These are phyloP conservation scores for Primulina eburnea DNA, from an alignment of 257 asterid genomes.

Conservation along the genomic window DNA sequence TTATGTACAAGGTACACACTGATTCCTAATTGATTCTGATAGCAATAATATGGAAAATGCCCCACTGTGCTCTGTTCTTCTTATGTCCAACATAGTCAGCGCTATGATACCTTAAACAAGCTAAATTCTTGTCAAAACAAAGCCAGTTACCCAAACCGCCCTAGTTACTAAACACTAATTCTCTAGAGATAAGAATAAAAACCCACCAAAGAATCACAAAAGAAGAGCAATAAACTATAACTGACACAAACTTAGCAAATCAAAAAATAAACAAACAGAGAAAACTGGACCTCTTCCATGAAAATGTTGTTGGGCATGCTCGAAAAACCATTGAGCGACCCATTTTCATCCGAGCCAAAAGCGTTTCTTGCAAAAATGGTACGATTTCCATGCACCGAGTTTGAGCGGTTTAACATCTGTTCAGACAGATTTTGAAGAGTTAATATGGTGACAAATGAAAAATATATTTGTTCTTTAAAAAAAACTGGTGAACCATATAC, in stretches of 20 bases:
- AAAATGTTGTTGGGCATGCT: slow-evolving; percentile 51
- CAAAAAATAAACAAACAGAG: slow-evolving; percentile 4
- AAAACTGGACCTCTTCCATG: slow-evolving; percentile 69
- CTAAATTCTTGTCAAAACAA: background rate
- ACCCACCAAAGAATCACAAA: slow-evolving; percentile 8
- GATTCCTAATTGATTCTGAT: too few species aligned
- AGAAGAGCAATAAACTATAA: background rate
- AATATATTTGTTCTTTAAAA: background rate
- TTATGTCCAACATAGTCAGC: background rate
- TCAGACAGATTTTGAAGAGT: slow-evolving; percentile 14
- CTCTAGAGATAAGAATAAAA: slow-evolving; percentile 4
- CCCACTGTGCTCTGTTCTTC: too few species aligned
- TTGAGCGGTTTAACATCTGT: slow-evolving; percentile 53
- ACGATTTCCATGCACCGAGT: slow-evolving; percentile 34
- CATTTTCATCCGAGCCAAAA: slow-evolving; percentile 50
- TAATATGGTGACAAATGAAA: slow-evolving; percentile 16
- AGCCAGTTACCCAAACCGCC: background rate
- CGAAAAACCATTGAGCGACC: slow-evolving; percentile 41
- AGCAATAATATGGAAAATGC: too few species aligned
- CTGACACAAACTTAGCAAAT: background rate
- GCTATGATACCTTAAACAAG: background rate
- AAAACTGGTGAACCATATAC: background rate
- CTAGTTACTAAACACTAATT: background rate
- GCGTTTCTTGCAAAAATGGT: slow-evolving; percentile 37
- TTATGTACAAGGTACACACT: too few species aligned